A percentile compares a stretch with the other conserved stretches of the same genome.
phyloP scores from a whole-genome alignment of 129 eudicot genomes.

The Pittosporum tobira region DNA sequence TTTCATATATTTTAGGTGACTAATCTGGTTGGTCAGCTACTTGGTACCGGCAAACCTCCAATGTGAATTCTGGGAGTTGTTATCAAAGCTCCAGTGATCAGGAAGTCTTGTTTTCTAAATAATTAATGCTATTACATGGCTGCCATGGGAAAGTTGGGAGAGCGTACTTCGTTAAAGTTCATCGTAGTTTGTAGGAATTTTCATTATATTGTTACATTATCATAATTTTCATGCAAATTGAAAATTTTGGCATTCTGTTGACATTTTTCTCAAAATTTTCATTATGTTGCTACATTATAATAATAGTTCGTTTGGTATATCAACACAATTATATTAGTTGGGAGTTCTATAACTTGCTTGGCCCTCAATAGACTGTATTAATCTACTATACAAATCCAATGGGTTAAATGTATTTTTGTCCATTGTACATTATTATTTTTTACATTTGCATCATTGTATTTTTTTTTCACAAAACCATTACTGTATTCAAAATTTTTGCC shows the following conservation, averaged over 20 bases:
- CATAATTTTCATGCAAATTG: neutral
- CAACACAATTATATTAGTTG: too few relatives aligned
- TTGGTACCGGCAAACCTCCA: conserved; percentile 49
- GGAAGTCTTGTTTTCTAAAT: neutral
- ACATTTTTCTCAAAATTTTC: neutral
- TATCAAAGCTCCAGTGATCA: neutral
- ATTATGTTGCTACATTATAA: too few relatives aligned
- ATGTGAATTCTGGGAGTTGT: conserved; percentile 28
- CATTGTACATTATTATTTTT: too few relatives aligned
- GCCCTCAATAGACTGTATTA: too few relatives aligned
- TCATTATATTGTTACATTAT: too few relatives aligned
- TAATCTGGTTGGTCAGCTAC: conserved; percentile 67
- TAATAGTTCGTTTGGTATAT: too few relatives aligned
- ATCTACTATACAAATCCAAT: too few relatives aligned
- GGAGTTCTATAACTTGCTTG: too few relatives aligned
- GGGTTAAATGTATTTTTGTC: too few relatives aligned
- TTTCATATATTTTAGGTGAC: conserved; percentile 48
- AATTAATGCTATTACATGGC: neutral
- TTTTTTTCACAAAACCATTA: too few relatives aligned
- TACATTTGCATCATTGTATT: too few relatives aligned
- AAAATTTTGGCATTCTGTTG: neutral
- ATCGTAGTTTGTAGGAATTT: conserved; percentile 2
- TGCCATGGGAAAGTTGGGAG: conserved; percentile 9
- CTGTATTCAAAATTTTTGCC: too few relatives aligned
- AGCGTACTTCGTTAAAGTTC: neutral